Evolutionary conservation across 768 basidiomycete genomes (phyloP).

Genomic region (Russula vinacea): DNA sequence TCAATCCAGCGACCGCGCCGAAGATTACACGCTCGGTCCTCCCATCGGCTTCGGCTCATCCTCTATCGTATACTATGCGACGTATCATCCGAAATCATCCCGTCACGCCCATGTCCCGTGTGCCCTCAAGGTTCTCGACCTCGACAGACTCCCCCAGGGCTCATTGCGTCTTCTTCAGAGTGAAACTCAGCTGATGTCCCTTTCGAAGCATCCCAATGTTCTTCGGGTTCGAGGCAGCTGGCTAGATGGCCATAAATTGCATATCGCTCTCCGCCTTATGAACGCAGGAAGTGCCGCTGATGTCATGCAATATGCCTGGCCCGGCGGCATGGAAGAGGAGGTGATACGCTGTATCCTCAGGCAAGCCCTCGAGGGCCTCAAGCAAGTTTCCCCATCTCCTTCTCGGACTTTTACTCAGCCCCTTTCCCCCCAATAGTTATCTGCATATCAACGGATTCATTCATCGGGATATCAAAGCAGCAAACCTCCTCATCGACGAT

Average conservation of each 20-base stretch:
- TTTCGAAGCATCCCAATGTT: conserved; percentile 91
- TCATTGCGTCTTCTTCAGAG: conserved; percentile 72
- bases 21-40: conserved; percentile 71
- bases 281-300: conserved; percentile 83
- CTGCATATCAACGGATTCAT: conserved; percentile 87
- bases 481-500: conserved; percentile 88
- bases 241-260: conserved; percentile 78
- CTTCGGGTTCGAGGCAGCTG: conserved; percentile 88
- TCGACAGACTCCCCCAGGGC: conserved; percentile 70
- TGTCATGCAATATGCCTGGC: conserved; percentile 79
- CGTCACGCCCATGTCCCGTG: conserved; percentile 49
- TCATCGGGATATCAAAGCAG: conserved; percentile 93
- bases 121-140: conserved; percentile 86
- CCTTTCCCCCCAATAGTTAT: conserved; percentile 47
- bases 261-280: conserved; percentile 87
- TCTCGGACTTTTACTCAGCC: conserved; percentile 20
- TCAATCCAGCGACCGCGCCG: conserved; percentile 53
- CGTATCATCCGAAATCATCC: conserved; percentile 47
- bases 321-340: conserved; percentile 88
- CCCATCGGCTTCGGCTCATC: conserved; percentile 91
- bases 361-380: conserved; percentile 85
- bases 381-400: conserved; percentile 46
- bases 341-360: conserved; percentile 80
- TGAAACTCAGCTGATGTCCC: conserved; percentile 89
- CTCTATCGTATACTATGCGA: conserved; percentile 82